These are phyloP conservation scores for Saccharomycopsis amapae DNA, from an alignment of 805 yeast genomes.

Conservation along the genomic window DNA sequence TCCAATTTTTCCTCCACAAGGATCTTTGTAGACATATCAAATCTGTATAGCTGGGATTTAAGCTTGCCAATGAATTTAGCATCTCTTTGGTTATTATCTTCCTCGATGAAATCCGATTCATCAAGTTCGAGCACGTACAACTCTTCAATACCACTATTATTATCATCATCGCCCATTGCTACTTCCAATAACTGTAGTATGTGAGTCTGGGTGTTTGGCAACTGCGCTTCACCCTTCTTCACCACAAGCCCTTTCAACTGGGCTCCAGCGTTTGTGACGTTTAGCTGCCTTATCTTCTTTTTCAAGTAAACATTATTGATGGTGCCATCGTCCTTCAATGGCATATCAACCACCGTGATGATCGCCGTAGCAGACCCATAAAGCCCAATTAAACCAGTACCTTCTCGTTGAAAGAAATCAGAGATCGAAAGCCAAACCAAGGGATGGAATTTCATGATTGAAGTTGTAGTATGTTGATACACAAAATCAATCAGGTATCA, in stretches of 20 bases:
- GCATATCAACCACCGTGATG: constrained; percentile 1
- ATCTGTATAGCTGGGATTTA: not conserved
- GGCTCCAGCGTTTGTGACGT: not conserved
- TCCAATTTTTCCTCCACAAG: not conserved
- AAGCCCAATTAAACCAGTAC: not conserved
- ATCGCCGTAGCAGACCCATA: constrained; percentile 1
- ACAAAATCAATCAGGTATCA: no score
- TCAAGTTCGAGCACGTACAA: constrained; percentile 4
- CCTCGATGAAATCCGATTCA: not conserved
- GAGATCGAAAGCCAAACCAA: constrained; percentile 8
- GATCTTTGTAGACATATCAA: not conserved
- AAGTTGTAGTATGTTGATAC: no score
- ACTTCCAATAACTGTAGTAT: not conserved
- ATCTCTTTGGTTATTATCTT: not conserved
- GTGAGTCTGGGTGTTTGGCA: not conserved
- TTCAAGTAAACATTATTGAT: not conserved
- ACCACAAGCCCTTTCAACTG: not conserved
- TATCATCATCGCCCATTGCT: no score
- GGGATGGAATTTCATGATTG: constrained; percentile 11
- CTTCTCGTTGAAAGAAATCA: constrained; percentile 5
- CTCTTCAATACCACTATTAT: not conserved
- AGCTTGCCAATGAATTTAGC: not conserved
- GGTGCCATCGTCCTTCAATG: not conserved
- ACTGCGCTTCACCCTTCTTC: constrained; percentile 1
- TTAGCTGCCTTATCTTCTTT: constrained; percentile 1